Conservation (phyloP, 257 asterid species). For the Solanum virginianum region DNA sequence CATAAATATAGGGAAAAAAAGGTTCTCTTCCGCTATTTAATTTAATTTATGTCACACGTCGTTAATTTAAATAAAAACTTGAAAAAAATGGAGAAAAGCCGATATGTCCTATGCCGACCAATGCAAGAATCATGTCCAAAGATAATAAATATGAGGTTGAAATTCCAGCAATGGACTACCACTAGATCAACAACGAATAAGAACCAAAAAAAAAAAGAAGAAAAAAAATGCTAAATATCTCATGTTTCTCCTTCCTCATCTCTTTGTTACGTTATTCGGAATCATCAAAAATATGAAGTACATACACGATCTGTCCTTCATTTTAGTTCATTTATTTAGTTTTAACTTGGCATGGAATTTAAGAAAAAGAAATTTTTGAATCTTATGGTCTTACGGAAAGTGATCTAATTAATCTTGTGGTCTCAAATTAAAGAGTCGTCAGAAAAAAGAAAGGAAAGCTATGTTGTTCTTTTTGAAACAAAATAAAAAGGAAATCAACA, state of each 20-base stretch:
- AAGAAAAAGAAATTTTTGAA: background rate
- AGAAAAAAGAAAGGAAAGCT: background rate
- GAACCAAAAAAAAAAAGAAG: background rate
- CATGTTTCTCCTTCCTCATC: background rate
- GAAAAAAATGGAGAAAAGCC: too few species aligned
- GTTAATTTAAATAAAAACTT: too few species aligned
- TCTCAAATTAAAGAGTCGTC: background rate
- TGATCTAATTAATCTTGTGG: background rate
- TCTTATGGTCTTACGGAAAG: background rate
- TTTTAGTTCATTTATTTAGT: too few species aligned
- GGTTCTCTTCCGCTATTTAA: too few species aligned
- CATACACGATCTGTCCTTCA: too few species aligned
- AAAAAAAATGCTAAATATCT: background rate
- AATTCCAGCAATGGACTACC: constrained; percentile 4
- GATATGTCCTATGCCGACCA: background rate
- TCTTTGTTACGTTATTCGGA: rapidly evolving
- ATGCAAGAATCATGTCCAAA: background rate
- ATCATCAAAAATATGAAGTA: background rate
- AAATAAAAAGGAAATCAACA: background rate
- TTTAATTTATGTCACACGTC: too few species aligned
- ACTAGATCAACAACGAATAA: background rate
- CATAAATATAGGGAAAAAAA: too few species aligned
- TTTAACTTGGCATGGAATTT: too few species aligned
- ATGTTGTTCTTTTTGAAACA: background rate
- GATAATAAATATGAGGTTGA: constrained; percentile 14